Evolutionary conservation across 148 eudicot genomes (phyloP).

Genomic region (Persicaria maculosa): DNA sequence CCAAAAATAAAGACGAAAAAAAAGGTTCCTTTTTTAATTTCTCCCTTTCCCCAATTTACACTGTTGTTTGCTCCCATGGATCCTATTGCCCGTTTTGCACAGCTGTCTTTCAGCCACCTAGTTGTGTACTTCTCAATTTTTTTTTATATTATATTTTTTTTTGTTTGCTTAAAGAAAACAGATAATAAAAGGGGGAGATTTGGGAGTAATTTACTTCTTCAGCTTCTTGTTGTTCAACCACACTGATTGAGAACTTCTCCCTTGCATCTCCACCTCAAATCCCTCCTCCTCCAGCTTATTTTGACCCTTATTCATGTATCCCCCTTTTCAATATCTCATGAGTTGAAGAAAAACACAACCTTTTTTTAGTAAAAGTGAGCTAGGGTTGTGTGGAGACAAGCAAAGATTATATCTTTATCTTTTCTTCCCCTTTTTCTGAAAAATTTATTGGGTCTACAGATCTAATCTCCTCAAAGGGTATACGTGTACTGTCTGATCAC

Average conservation of each 20-base stretch:
- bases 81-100: conserved; percentile 10
- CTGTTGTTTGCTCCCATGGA: conserved; percentile 10
- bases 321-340: not conserved
- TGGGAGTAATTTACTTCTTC: conserved; percentile 9
- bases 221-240: conserved; percentile 2
- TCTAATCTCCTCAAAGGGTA: conserved; percentile 6
- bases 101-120: conserved; percentile 13
- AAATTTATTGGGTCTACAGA: conserved; percentile 6
- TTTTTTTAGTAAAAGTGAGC: conserved; percentile 8
- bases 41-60: not conserved
- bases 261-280: conserved; percentile 2
- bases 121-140: conserved; percentile 1
- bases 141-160: conserved; percentile 1
- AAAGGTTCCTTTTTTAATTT: not conserved
- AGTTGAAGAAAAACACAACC: conserved; percentile 1
- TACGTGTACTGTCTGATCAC: conserved; percentile 6
- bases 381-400: not conserved
- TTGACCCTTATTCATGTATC: conserved; percentile 1
- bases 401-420: not conserved
- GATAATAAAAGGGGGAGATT: conserved; percentile 2
- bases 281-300: not conserved
- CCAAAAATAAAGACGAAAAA: conserved; percentile 3
- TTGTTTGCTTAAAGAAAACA: conserved; percentile 4
- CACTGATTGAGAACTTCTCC: conserved; percentile 10
- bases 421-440: not conserved